phyloP scores from a whole-genome alignment of 2,329 filamentous ascomycete genomes.

The Verticillium nubilum region DNA sequence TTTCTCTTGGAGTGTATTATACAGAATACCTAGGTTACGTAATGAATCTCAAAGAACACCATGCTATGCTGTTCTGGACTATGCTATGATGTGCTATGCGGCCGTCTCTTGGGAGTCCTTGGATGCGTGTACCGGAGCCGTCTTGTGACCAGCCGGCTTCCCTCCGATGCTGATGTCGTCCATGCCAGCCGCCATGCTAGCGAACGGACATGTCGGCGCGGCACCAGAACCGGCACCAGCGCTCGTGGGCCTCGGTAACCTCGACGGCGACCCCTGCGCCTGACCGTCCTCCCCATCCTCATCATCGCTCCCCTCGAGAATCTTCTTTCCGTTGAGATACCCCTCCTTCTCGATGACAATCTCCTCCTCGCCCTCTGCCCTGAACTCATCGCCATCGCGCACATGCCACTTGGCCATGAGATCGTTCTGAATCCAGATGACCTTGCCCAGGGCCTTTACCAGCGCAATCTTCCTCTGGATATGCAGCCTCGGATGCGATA shows the following conservation, averaged over 20 bases:
- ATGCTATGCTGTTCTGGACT: no score
- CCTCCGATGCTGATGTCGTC: constrained; percentile 3
- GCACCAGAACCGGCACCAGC: constrained; percentile 9
- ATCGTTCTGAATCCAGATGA: constrained; percentile 86
- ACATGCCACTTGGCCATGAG: constrained; percentile 81
- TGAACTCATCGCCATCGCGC: constrained; percentile 59
- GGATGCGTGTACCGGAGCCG: not conserved
- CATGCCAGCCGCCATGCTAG: constrained; percentile 10
- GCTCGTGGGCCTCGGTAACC: constrained; percentile 10
- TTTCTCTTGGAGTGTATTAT: not conserved
- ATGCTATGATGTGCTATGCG: not conserved
- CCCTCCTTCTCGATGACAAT: constrained; percentile 56
- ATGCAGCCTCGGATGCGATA: constrained; percentile 63
- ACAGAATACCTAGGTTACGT: not conserved
- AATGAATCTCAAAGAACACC: not conserved
- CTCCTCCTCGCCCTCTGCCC: constrained; percentile 33
- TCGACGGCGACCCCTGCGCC: constrained; percentile 6
- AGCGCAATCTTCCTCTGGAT: constrained; percentile 66
- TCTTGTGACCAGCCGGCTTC: constrained; percentile 2
- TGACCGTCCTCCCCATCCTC: constrained; percentile 11
- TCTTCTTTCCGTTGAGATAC: constrained; percentile 57
- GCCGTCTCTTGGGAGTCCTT: not conserved
- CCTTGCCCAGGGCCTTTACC: constrained; percentile 70
- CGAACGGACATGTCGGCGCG: constrained; percentile 17
- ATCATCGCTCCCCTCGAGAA: constrained; percentile 39